These are phyloP conservation scores for Neurospora sp. DNA, from an alignment of 495 filamentous ascomycete species.

Conservation along the genomic window DNA sequence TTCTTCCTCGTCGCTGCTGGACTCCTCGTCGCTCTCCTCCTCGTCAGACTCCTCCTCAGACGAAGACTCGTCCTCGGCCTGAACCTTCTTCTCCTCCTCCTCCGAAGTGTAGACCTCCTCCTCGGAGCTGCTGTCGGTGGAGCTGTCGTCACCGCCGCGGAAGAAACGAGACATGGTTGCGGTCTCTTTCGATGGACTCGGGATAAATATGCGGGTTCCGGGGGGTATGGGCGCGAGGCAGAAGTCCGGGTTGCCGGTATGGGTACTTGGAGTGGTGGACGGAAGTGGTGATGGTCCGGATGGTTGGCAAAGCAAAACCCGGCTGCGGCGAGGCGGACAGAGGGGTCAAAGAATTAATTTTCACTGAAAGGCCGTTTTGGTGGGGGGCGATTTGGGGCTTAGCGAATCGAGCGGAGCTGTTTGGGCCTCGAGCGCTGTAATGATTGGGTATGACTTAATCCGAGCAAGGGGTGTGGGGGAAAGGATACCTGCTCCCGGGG, in stretches of 20 bases:
- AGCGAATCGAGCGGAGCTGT: slow-evolving; percentile 7
- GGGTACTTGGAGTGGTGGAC: slow-evolving; percentile 4
- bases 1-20: slow-evolving; percentile 52
- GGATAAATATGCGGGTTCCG: neutral
- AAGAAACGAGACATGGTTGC: slow-evolving; percentile 90
- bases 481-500: neutral
- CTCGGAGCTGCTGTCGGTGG: slow-evolving; percentile 69
- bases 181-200: neutral
- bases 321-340: slow-evolving; percentile 9
- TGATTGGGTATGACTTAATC: slow-evolving; percentile 8
- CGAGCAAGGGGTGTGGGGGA: neutral
- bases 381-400: slow-evolving; percentile 27
- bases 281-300: slow-evolving; percentile 9
- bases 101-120: slow-evolving; percentile 81
- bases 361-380: slow-evolving; percentile 27
- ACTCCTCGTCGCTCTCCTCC: slow-evolving; percentile 53
- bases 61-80: slow-evolving; percentile 28
- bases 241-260: slow-evolving; percentile 1
- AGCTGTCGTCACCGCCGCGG: slow-evolving; percentile 84
- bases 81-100: slow-evolving; percentile 49
- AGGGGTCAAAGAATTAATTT: slow-evolving; percentile 26
- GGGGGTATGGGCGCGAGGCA: slow-evolving; percentile 1
- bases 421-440: neutral
- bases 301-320: slow-evolving; percentile 15
- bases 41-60: slow-evolving; percentile 37